phyloP scores from a whole-genome alignment of 306 rosid genomes.

The Abrus pulchellus region DNA sequence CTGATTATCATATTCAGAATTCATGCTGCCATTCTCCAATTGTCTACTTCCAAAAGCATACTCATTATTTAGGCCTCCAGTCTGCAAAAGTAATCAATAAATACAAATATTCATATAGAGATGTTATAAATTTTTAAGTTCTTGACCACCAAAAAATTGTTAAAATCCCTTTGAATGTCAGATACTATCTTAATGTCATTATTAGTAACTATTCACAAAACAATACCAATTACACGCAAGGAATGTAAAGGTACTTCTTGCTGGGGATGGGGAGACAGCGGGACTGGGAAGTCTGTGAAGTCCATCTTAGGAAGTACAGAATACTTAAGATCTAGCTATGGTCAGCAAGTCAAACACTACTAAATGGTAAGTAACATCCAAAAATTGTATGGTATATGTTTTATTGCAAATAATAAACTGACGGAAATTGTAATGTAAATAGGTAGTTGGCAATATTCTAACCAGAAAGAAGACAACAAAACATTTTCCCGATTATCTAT shows the following conservation, averaged over 20 bases:
- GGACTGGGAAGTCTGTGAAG: slow-evolving; percentile 29
- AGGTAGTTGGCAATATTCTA: slow-evolving; percentile 17
- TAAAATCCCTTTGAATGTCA: slow-evolving; percentile 26
- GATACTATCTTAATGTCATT: slow-evolving; percentile 1
- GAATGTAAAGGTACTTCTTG: slow-evolving; percentile 7
- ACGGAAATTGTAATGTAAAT: slow-evolving; percentile 25
- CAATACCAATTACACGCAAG: slow-evolving; percentile 10
- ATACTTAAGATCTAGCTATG: slow-evolving; percentile 5
- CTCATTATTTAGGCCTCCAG: slow-evolving; percentile 66
- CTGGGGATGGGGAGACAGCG: background rate
- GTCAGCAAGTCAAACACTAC: slow-evolving; percentile 30
- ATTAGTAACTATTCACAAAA: slow-evolving; percentile 27
- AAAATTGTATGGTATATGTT: background rate
- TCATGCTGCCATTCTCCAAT: slow-evolving; percentile 80
- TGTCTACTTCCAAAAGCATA: slow-evolving; percentile 74
- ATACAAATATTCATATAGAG: slow-evolving; percentile 31
- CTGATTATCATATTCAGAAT: slow-evolving; percentile 76
- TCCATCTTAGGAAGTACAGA: slow-evolving; percentile 26
- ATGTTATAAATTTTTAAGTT: slow-evolving; percentile 38
- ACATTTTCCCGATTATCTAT: slow-evolving; percentile 11
- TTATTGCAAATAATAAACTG: slow-evolving; percentile 19
- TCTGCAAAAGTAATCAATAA: slow-evolving; percentile 62
- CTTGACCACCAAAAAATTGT: slow-evolving; percentile 35
- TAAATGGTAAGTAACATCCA: slow-evolving; percentile 16
- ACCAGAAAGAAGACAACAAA: slow-evolving; percentile 24